These are phyloP conservation scores for Linum usitatissimum DNA, from an alignment of 345 rosid genomes.

Conservation along the genomic window DNA sequence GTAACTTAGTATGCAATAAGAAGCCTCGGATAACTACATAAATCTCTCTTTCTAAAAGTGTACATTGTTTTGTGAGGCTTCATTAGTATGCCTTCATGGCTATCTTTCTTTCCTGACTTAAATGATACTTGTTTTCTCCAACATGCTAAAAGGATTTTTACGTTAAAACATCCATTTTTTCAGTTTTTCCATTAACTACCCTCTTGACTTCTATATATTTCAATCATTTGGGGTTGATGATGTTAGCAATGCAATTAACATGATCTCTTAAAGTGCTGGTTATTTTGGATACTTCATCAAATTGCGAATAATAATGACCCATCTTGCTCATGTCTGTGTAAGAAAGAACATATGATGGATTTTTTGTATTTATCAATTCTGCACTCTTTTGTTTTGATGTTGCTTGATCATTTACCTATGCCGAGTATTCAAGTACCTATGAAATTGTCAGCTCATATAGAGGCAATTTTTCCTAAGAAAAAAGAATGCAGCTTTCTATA, in stretches of 20 bases:
- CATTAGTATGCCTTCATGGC: not conserved
- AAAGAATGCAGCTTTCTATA: too few species aligned
- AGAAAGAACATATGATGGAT: not conserved
- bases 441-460: not conserved
- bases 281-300: not conserved
- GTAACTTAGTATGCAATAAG: conserved; percentile 2
- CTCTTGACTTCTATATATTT: not conserved
- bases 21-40: not conserved
- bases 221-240: not conserved
- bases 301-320: not conserved
- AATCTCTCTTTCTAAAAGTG: not conserved
- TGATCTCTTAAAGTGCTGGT: not conserved
- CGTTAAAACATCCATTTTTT: not conserved
- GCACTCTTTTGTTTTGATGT: conserved; percentile 1
- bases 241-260: not conserved
- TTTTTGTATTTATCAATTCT: too few species aligned
- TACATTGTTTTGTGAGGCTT: not conserved
- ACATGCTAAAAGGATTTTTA: not conserved
- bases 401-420: not conserved
- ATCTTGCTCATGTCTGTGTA: not conserved
- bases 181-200: not conserved
- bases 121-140: not conserved
- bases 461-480: too few species aligned
- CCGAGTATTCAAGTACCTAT: not conserved
- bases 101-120: too few species aligned